Base-by-base conservation (phyloP, 2,329 filamentous ascomycete species). In the Colletotrichum scovillei region DNA sequence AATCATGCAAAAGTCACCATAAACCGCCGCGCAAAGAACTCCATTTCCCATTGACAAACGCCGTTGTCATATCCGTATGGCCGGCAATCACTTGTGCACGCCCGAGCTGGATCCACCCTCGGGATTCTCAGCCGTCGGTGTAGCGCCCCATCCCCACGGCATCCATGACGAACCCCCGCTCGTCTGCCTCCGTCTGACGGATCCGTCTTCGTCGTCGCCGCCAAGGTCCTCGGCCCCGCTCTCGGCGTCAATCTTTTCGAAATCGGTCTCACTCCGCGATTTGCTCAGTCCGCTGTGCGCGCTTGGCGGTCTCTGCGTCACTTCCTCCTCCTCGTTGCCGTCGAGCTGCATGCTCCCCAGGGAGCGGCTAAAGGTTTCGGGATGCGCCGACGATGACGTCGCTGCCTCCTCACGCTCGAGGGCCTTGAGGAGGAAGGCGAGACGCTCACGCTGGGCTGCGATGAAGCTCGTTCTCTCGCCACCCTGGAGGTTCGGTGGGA, bases 191-290 rank as follows among this genome's bases (percentile, higher is more conserved):
- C 79, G 79, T 67, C 82, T 79, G 30, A 83, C 78, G 22, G 77
- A 78, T 11, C 77, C 85, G 38, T 85, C 86, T 58, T 90, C 89
- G 24, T 55, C 55, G 26, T 70, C 67, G 38, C 32, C 67, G 42
- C 76, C 78, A 22, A 69, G 60, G 19, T 78, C 77, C 78, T 90
- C 91, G 30, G 85, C 85, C 11, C 88, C 88, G 78, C 91, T 92
- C 79, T 95, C 93, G 42, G 92, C 91, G 75, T 97, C 93, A 76
- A 97, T 94, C 81, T 94, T 94, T 79, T 97, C 95, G 79, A 98
- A 98, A 77, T 97, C 96, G 24, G 90, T 90, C 80, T 98, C 95
- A 81, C 94, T 97, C 75, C 92, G 91, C 79, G 94, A 96, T 84
- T 96, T 96, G 78, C 90, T 92, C 78, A 97, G 84, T 3, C 86